Evolutionary conservation across 2,329 filamentous ascomycete genomes (phyloP), one percentile per base, ranked within the genome.

Genomic region (Nannizziopsis arthrosporioides): DNA sequence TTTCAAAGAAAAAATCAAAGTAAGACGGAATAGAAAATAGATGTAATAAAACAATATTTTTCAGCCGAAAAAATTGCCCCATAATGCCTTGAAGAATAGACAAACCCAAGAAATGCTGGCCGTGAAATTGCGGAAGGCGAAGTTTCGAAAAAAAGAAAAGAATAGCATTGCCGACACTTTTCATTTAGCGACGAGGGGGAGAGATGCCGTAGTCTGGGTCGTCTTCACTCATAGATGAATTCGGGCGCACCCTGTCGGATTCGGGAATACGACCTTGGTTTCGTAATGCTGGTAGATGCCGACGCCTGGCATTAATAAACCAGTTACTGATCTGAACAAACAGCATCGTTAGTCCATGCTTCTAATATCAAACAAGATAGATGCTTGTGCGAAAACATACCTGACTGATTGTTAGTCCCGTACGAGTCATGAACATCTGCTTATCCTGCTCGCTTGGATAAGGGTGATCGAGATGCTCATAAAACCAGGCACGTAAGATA

Each of bases 391-490:
- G 10, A 18, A 12, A 12, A 31, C 63, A 54, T 59, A 72, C 69
- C 65, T 73, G 70, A 50, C 83, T 89, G 70, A 93, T 82, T 47
- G 85, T 82, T 22, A 94, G 70, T 0, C 80, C 80, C 0, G 87
- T 94, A 59, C 80, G 73, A 41, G 76, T 75, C 74, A 88, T 86
- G 42, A 94, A 73, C 51, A 84, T 78, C 60, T 89, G 79, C 66
- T 94, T 93, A 68, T 93, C 84, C 53, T 93, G 85, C 63, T 93
- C 85, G 3, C 81, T 88, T 1, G 87, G 87, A 61, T 94, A 94
- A 0, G 87, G 86, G 59, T 92, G 86, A 51, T 80, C 73, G 6
- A 88, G 66, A 63, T 92, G 84, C n/a, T 74, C 73, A 44, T 81
- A 67, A 55, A 93, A 89, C 88, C 88, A 94, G 0, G 77, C 72